Evolutionary conservation across 345 rosid genomes (phyloP).

Genomic region (Boechera divaricarpa): DNA sequence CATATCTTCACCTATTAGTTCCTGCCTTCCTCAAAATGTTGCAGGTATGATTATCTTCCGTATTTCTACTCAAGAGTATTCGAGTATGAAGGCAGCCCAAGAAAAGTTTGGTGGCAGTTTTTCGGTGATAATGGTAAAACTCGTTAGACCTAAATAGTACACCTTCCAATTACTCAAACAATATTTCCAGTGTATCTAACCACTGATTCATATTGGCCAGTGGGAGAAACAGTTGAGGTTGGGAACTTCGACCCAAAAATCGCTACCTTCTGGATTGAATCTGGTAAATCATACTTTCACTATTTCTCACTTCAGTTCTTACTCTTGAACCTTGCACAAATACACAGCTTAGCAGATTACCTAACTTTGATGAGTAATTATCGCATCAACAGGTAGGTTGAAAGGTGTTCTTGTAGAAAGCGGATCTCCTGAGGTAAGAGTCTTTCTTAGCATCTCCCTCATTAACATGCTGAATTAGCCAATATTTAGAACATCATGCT

Average conservation of each 20-base stretch:
- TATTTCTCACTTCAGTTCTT: constrained; percentile 8
- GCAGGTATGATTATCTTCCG: constrained; percentile 93
- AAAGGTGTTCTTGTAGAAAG: constrained; percentile 97
- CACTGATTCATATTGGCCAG: constrained; percentile 51
- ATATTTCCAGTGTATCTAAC: neutral
- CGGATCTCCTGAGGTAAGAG: constrained; percentile 87
- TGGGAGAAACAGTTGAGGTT: constrained; percentile 85
- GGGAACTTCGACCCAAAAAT: constrained; percentile 94
- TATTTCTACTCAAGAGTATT: constrained; percentile 91
- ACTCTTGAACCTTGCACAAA: neutral
- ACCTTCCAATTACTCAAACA: neutral
- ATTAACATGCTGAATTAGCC: neutral
- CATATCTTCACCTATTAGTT: constrained; percentile 28
- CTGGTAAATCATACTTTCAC: constrained; percentile 54
- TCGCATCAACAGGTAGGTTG: constrained; percentile 65
- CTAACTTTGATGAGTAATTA: constrained; percentile 27
- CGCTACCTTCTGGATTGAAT: constrained; percentile 92
- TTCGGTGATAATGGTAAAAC: constrained; percentile 87
- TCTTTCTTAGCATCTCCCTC: neutral
- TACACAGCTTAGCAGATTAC: neutral
- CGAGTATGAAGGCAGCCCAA: constrained; percentile 89
- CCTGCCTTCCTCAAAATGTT: constrained; percentile 27
- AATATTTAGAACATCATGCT: neutral
- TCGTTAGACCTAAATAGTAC: neutral
- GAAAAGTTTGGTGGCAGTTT: constrained; percentile 97